phyloP scores from a whole-genome alignment of 2,329 filamentous ascomycete species.

The Bipolaris cookei region DNA sequence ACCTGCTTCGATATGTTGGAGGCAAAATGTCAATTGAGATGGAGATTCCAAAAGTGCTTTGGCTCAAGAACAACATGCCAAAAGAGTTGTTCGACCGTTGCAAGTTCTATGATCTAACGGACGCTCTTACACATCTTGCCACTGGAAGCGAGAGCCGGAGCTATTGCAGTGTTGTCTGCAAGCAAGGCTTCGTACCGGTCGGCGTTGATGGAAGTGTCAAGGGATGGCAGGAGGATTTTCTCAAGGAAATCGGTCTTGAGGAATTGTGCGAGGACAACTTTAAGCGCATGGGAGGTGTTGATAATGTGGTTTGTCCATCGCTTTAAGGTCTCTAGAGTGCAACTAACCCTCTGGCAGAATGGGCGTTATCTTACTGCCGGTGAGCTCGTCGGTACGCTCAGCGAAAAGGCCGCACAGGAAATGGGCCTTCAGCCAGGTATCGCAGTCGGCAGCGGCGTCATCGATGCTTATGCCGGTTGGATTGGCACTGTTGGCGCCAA shows the following conservation, averaged over 20 bases:
- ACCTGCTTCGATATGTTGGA: conserved; percentile 92
- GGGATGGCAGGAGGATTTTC: conserved; percentile 97
- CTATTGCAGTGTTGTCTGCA: conserved; percentile 96
- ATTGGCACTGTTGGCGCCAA: conserved; percentile 98
- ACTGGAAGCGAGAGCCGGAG: conserved; percentile 90
- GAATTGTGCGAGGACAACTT: conserved; percentile 87
- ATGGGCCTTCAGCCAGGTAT: conserved; percentile 86
- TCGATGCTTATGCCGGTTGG: conserved; percentile 98
- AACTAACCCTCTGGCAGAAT: conserved; percentile 69
- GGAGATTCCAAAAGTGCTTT: conserved; percentile 98
- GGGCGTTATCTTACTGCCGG: conserved; percentile 90
- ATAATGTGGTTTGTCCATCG: conserved; percentile 80
- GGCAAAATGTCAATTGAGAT: conserved; percentile 99
- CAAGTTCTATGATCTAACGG: conserved; percentile 95
- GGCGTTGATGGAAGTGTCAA: conserved; percentile 96
- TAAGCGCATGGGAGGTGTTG: conserved; percentile 89
- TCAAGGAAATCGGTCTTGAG: conserved; percentile 81
- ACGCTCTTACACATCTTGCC: conserved; percentile 91
- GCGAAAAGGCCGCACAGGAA: conserved; percentile 79
- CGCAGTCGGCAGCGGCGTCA: conserved; percentile 93
- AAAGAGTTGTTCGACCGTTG: conserved; percentile 85
- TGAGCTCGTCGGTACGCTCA: conserved; percentile 84
- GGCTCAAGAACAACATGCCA: conserved; percentile 99
- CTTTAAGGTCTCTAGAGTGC: conserved; percentile 24
- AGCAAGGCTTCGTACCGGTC: conserved; percentile 96